A percentile compares a stretch with the other conserved stretches of the same genome.
Conservation (phyloP, 805 yeast species). For the Starmerella floricola region DNA sequence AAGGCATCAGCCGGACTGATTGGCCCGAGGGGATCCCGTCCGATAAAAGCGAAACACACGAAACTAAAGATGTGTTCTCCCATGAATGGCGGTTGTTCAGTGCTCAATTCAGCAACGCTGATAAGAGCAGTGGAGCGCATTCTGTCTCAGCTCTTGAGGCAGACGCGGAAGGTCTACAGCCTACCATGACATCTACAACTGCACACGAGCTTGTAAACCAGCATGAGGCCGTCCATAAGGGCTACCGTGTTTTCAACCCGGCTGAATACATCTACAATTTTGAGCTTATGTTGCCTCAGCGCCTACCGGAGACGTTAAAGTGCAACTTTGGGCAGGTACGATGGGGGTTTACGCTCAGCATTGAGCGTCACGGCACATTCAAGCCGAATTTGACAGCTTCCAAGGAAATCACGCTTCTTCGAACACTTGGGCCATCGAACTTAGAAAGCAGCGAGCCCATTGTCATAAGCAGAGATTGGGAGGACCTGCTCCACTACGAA, state of each 20-base stretch:
- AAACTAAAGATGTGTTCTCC: slow-evolving; percentile 50
- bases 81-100: slow-evolving; percentile 89
- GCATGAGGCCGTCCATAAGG: slow-evolving; percentile 24
- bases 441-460: slow-evolving; percentile 90
- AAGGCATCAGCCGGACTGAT: slow-evolving; percentile 66
- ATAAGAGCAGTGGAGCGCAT: slow-evolving; percentile 37
- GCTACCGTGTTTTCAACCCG: slow-evolving; percentile 48
- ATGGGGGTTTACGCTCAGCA: slow-evolving; percentile 54
- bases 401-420: slow-evolving; percentile 51
- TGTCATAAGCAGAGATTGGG: slow-evolving; percentile 85
- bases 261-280: slow-evolving; percentile 91
- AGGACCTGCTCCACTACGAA: slow-evolving; percentile 78
- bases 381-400: slow-evolving; percentile 59
- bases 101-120: slow-evolving; percentile 29
- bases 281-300: slow-evolving; percentile 74
- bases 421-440: slow-evolving; percentile 67
- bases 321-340: slow-evolving; percentile 73
- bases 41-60: slow-evolving; percentile 53
- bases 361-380: slow-evolving; percentile 77
- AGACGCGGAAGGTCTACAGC: slow-evolving; percentile 6
- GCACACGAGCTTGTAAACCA: slow-evolving; percentile 19
- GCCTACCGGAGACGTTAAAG: slow-evolving; percentile 65
- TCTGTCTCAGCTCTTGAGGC: slow-evolving; percentile 24
- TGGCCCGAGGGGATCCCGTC: slow-evolving; percentile 99
- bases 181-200: slow-evolving; percentile 4